phyloP scores from a whole-genome alignment of 768 basidiomycete species.

The Kwoniella heveanensis region DNA sequence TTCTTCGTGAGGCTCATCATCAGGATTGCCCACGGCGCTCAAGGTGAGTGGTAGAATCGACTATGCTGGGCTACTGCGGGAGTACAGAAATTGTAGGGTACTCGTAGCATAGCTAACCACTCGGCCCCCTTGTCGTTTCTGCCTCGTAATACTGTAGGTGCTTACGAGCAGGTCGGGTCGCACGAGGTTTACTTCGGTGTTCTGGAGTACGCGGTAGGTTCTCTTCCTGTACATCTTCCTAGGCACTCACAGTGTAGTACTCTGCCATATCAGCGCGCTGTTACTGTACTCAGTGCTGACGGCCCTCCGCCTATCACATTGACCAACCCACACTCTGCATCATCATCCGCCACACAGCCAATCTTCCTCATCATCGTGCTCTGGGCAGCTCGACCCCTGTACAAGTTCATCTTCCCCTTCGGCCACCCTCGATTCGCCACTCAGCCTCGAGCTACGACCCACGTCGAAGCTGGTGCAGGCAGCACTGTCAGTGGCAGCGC shows the following conservation, averaged over 20 bases:
- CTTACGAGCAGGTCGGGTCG: slow-evolving; percentile 29
- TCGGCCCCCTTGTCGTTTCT: too few species aligned
- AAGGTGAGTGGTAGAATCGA: slow-evolving; percentile 42
- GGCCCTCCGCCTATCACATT: too few species aligned
- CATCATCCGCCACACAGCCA: too few species aligned
- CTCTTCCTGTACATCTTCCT: background rate
- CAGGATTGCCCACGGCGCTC: slow-evolving; percentile 39
- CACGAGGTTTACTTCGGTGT: slow-evolving; percentile 40
- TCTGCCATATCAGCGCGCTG: too few species aligned
- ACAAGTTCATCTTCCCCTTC: slow-evolving; percentile 43
- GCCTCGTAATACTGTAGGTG: too few species aligned
- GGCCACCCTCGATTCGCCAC: slow-evolving; percentile 27
- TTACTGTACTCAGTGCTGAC: too few species aligned
- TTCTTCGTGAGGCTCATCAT: slow-evolving; percentile 39
- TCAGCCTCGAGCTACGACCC: background rate
- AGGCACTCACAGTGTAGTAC: too few species aligned
- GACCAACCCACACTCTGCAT: too few species aligned
- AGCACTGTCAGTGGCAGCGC: background rate
- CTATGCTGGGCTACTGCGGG: too few species aligned
- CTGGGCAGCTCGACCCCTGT: slow-evolving; percentile 38
- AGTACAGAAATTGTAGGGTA: too few species aligned
- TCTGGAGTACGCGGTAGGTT: slow-evolving; percentile 36
- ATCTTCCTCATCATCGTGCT: slow-evolving; percentile 37
- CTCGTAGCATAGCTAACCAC: too few species aligned
- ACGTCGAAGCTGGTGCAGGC: background rate